Evolutionary conservation across 2,329 filamentous ascomycete species (phyloP), one percentile per base, ranked within the genome.

Genomic region (Fusarium pilosicola): DNA sequence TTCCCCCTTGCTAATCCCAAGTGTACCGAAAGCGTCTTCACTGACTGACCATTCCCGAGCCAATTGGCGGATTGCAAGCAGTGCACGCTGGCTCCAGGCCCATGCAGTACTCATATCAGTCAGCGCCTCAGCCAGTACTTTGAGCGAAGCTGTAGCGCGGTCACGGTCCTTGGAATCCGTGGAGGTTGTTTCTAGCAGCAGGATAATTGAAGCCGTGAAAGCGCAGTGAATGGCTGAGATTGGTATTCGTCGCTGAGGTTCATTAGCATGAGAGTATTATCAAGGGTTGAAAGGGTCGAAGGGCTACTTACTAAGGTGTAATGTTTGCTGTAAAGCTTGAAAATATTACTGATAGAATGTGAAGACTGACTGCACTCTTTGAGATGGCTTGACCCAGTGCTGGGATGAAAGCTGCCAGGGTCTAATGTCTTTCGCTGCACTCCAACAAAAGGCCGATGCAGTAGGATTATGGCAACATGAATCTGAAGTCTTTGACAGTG

Each of bases 51-150:
- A 62, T 30, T 62, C 59, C 11, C 26, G 11, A 2, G 49, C 49
- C n/a, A 56, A 22, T 45, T 56, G 49, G 2, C 41, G 52, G 13
- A 57, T 20, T 15, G 60, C 60, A 39, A 39, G 7, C 6, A 63
- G 12, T 20, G 60, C 60, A 9, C 52, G 52, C 22, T 39, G 41
- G 22, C 60, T 63, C 60, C 60, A 63, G 6, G 60, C 60, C 60
- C 60, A 63, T 13, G 60, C 52, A 22, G 36, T 39, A n/a, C 52
- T 63, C 60, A 63, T 63, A 1, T 63, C 60, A 24, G 28, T 8
- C 6, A 63, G 36, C 8, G 60, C 60, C 20, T 48, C 42, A 5
- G 44, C 52, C 8, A 63, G 22, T 3, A 42, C 13, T 4, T 63
- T 58, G 4, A 58, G 18, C 4, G 59, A 58, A 6, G 32, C 28